Evolutionary conservation across 2,329 filamentous ascomycete genomes (phyloP).

Genomic region (Penicillium brasilianum): DNA sequence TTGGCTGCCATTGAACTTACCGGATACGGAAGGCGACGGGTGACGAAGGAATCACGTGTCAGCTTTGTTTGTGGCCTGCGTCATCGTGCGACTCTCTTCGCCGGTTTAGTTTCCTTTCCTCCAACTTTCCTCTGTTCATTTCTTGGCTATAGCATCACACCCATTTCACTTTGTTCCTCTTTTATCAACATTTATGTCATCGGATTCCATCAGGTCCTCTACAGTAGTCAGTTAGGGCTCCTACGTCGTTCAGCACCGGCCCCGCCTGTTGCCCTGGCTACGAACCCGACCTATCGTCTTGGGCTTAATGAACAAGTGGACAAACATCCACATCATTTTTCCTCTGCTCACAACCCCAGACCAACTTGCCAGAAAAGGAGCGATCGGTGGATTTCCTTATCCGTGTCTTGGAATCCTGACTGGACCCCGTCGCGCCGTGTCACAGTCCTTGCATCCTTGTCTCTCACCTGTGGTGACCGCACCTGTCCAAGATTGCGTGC

Average conservation of each 20-base stretch:
- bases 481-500: background rate
- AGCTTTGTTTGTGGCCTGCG: conserved; percentile 19
- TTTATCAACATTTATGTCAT: background rate
- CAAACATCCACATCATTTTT: conserved; percentile 26
- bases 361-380: conserved; percentile 26
- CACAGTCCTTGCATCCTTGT: conserved; percentile 11
- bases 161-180: background rate
- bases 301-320: conserved; percentile 27
- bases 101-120: background rate
- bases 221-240: background rate
- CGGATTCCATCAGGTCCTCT: background rate
- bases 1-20: background rate
- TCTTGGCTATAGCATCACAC: background rate
- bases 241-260: conserved; percentile 14
- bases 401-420: conserved; percentile 17
- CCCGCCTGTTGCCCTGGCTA: conserved; percentile 48
- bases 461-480: background rate
- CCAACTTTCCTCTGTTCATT: background rate
- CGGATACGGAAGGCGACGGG: background rate
- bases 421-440: conserved; percentile 11
- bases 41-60: conserved; percentile 20
- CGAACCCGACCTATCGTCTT: conserved; percentile 29
- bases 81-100: conserved; percentile 18
- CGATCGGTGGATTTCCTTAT: conserved; percentile 22
- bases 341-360: conserved; percentile 15